A percentile compares a stretch with the other conserved stretches of the same genome.
Evolutionary conservation across 2,329 filamentous ascomycete species (phyloP).

Genomic region (Trichoderma asperellum): DNA sequence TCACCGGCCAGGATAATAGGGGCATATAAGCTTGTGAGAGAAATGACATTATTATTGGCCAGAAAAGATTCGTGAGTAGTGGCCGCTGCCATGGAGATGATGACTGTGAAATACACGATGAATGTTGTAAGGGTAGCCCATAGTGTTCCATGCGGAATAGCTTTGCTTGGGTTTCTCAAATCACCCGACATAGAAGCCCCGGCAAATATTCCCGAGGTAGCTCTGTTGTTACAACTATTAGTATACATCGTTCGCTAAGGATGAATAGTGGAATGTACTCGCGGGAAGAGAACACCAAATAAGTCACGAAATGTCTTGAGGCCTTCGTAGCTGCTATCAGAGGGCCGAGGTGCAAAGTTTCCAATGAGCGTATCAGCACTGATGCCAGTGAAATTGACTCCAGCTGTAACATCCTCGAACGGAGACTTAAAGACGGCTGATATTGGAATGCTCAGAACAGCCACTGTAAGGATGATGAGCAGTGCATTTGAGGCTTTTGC

Average conservation of each 20-base stretch:
- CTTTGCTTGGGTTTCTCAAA: constrained; percentile 77
- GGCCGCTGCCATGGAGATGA: constrained; percentile 76
- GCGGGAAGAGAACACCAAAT: constrained; percentile 84
- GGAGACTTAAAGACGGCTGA: constrained; percentile 72
- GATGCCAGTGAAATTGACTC: constrained; percentile 78
- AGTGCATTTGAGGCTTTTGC: constrained; percentile 78
- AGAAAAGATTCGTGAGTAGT: constrained; percentile 76
- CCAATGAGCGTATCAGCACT: constrained; percentile 68
- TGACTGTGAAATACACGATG: constrained; percentile 73
- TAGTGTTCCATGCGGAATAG: constrained; percentile 83
- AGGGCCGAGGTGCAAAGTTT: constrained; percentile 75
- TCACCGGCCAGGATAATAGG: constrained; percentile 78
- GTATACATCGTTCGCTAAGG: constrained; percentile 30
- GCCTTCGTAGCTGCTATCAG: constrained; percentile 63
- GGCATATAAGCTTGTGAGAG: constrained; percentile 77
- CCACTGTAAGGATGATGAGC: constrained; percentile 69
- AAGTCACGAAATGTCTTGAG: constrained; percentile 76
- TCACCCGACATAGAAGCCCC: constrained; percentile 93
- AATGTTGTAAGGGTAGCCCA: constrained; percentile 79
- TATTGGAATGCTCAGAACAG: constrained; percentile 80
- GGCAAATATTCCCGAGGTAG: constrained; percentile 62
- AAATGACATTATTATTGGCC: constrained; percentile 76
- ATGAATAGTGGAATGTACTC: constrained; percentile 28
- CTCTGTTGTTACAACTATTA: constrained; percentile 36
- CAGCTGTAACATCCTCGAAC: constrained; percentile 64